Conservation (phyloP, 208 protist genomes). For the Leishmania lainsoni region DNA sequence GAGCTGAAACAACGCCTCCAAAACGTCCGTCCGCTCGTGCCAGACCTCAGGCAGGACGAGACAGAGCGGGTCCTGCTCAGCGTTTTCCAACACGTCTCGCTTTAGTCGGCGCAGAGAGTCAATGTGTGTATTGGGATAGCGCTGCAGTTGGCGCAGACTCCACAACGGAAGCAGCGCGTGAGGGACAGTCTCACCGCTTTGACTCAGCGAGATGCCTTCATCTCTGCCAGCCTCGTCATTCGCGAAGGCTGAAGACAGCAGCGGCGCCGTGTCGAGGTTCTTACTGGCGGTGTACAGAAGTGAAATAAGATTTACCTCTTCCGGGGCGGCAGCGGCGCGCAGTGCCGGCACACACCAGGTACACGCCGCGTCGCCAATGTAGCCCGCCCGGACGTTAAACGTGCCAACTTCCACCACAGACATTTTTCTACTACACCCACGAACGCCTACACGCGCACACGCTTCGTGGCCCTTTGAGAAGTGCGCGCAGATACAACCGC, state of each 20-base stretch:
- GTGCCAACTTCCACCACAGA: conserved; percentile 84
- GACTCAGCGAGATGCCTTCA: not conserved
- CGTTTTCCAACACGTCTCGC: conserved; percentile 45
- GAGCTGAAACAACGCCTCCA: conserved; percentile 50
- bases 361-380: conserved; percentile 72
- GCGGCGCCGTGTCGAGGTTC: conserved; percentile 2
- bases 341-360: conserved; percentile 50
- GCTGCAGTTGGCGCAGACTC: conserved; percentile 48
- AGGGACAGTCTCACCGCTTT: not conserved
- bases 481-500: not conserved
- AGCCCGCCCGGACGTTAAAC: conserved; percentile 66
- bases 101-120: conserved; percentile 52
- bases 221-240: no score
- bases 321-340: conserved; percentile 21
- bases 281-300: conserved; percentile 37
- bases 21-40: conserved; percentile 65
- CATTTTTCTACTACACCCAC: conserved; percentile 6
- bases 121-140: conserved; percentile 50
- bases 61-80: conserved; percentile 63
- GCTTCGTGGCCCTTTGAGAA: not conserved
- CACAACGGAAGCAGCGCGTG: conserved; percentile 53
- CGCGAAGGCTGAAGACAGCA: not conserved
- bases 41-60: conserved; percentile 81
- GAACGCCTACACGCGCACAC: not conserved
- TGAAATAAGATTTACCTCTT: conserved; percentile 52